phyloP scores from a whole-genome alignment of 2,329 filamentous ascomycete species.

The Penicillium concentricum region DNA sequence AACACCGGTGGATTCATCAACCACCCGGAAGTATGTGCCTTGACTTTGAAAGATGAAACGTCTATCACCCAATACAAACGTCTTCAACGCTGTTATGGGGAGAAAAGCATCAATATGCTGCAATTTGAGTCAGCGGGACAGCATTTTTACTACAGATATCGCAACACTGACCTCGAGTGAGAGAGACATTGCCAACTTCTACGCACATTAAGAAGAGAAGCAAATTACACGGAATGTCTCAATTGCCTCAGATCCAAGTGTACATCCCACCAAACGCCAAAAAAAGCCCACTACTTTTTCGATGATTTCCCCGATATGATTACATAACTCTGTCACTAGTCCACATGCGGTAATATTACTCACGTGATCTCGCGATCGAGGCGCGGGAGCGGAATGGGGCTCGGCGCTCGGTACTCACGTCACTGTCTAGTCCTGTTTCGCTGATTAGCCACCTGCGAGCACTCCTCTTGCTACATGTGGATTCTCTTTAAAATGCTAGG shows the following conservation, averaged over 20 bases:
- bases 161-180: conserved; percentile 32
- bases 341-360: conserved; percentile 16
- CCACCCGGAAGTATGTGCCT: conserved; percentile 36
- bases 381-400: not conserved
- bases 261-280: conserved; percentile 13
- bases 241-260: conserved; percentile 2
- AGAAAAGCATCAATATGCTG: conserved; percentile 45
- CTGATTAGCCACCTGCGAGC: not conserved
- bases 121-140: conserved; percentile 23
- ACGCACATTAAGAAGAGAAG: conserved; percentile 17
- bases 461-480: not conserved
- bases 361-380: conserved; percentile 25
- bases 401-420: not conserved
- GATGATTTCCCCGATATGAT: not conserved
- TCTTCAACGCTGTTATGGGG: conserved; percentile 43
- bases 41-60: conserved; percentile 40
- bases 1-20: conserved; percentile 34
- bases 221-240: conserved; percentile 7
- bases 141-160: not conserved
- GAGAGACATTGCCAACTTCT: conserved; percentile 23
- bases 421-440: conserved; percentile 3
- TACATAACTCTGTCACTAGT: conserved; percentile 11
- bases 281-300: conserved; percentile 13
- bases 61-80: conserved; percentile 26
- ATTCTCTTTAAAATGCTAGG: not conserved